Evolutionary conservation across 805 yeast species (phyloP).

Genomic region (Barnettozyma californica): DNA sequence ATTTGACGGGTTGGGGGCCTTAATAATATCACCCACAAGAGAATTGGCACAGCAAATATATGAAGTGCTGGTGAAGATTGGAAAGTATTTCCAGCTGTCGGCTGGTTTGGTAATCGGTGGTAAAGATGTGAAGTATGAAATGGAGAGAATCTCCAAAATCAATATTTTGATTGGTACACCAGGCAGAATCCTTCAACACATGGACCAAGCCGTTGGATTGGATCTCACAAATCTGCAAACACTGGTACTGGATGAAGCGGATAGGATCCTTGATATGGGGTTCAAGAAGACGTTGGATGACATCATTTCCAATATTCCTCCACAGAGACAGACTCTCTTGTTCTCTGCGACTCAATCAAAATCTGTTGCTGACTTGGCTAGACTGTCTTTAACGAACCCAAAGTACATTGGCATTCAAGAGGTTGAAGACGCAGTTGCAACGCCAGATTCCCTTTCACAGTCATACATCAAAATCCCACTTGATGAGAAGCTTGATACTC

Average conservation of each 20-base stretch:
- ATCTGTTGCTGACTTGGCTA: conserved; percentile 77
- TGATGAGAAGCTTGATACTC: conserved; percentile 75
- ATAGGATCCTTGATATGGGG: conserved; percentile 75
- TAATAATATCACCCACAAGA: conserved; percentile 67
- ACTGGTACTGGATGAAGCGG: conserved; percentile 91
- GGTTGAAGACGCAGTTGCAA: conserved; percentile 57
- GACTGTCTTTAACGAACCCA: conserved; percentile 90
- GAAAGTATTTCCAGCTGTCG: conserved; percentile 54
- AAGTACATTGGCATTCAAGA: conserved; percentile 77
- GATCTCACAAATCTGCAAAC: conserved; percentile 58
- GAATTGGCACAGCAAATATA: conserved; percentile 71
- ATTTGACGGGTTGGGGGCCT: conserved; percentile 48
- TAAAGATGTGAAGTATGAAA: conserved; percentile 65
- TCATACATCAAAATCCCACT: conserved; percentile 67
- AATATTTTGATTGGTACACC: conserved; percentile 89
- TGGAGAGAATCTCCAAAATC: conserved; percentile 59
- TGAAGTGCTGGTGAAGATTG: conserved; percentile 53
- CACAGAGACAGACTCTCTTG: conserved; percentile 87
- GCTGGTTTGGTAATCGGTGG: conserved; percentile 66
- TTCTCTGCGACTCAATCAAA: conserved; percentile 92
- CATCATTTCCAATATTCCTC: conserved; percentile 70
- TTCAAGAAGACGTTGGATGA: conserved; percentile 64
- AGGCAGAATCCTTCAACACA: conserved; percentile 78
- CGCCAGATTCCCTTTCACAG: conserved; percentile 85
- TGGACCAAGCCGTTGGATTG: conserved; percentile 58